Base-by-base conservation (phyloP, 1,139 yeast genomes). In the Hansenula lynferdii region DNA sequence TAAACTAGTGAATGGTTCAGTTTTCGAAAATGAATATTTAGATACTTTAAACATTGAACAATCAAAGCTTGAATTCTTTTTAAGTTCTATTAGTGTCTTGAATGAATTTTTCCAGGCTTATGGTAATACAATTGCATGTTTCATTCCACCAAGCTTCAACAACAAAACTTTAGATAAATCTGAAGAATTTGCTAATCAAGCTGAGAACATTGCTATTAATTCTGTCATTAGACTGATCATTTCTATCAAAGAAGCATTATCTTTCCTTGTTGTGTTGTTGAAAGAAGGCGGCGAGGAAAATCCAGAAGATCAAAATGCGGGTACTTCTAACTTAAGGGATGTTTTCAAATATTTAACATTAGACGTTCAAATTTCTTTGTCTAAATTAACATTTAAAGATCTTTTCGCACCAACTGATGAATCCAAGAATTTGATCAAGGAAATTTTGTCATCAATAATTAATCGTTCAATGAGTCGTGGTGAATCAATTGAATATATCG, bases 401-500 rank as follows among this genome's bases (percentile, higher is more conserved):
- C 72, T 92, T 43, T 81, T 92, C 54, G 78, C 92, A 18, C 85
- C 92, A 24, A 70, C 69, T 29, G 71, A 69, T 9, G 63, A 61
- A 14, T 71, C 77, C n/a, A 80, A 84, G 45, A 81, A 77, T 39
- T 69, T 89, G 40, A 79, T 92, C 27, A 85, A 87, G 56, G 97
- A 90, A 53, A 76, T 94, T 32, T 75, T 92, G 36, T 84, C 96
- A 1, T 84, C 96, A 2, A 79, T 94, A 29, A 89, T 94, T 42
- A 90, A 90, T 61, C 82, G 85, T 56, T 86, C 84, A 48, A 89
- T 94, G 44, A 72, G 86, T 33, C 80, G 85, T 50, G 98, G 98
- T n/a, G 94, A 89, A 3, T 84, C 95, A 0, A 92, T 94, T 37
- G 98, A 92, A 57, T 71, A 83, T 38, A 87, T 92, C 41, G 95